Conservation (phyloP, 768 basidiomycete species). For the Pleurotus citrinopileatus region DNA sequence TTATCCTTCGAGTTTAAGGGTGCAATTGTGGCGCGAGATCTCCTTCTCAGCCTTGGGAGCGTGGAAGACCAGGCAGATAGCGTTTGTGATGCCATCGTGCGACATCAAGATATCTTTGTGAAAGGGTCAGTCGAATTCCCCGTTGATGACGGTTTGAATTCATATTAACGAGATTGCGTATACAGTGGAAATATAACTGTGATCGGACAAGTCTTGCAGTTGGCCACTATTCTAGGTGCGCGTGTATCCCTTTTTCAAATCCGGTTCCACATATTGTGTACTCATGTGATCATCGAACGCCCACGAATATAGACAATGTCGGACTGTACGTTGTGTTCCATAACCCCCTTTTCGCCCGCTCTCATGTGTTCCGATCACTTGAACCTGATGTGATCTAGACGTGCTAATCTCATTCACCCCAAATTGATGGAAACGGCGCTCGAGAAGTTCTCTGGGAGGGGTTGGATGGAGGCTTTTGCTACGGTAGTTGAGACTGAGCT, state of each 20-base stretch:
- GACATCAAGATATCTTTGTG: constrained; percentile 47
- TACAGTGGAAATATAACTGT: constrained; percentile 46
- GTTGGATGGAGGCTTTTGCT: constrained; percentile 45
- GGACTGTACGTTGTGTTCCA: constrained; percentile 33
- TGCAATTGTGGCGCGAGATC: constrained; percentile 47
- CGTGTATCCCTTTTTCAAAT: not conserved
- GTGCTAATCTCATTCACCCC: constrained; percentile 40
- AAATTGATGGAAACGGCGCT: constrained; percentile 38
- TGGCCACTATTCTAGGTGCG: constrained; percentile 46
- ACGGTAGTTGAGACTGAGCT: constrained; percentile 42
- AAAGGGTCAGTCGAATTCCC: constrained; percentile 30
- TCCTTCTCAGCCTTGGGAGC: constrained; percentile 39
- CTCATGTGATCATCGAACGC: not conserved
- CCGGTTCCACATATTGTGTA: constrained; percentile 10
- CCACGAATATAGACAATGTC: constrained; percentile 33
- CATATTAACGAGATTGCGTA: constrained; percentile 1
- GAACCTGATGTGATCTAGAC: constrained; percentile 22
- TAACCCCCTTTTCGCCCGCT: not conserved
- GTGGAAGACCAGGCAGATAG: constrained; percentile 49
- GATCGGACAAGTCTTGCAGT: constrained; percentile 47
- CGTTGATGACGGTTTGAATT: not conserved
- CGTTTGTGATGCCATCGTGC: constrained; percentile 47
- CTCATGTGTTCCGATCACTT: constrained; percentile 10
- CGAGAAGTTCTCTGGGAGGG: constrained; percentile 36
- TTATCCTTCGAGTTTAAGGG: constrained; percentile 57